Conservation (phyloP, 2,329 filamentous ascomycete genomes). For the Aureobasidium sp. region DNA sequence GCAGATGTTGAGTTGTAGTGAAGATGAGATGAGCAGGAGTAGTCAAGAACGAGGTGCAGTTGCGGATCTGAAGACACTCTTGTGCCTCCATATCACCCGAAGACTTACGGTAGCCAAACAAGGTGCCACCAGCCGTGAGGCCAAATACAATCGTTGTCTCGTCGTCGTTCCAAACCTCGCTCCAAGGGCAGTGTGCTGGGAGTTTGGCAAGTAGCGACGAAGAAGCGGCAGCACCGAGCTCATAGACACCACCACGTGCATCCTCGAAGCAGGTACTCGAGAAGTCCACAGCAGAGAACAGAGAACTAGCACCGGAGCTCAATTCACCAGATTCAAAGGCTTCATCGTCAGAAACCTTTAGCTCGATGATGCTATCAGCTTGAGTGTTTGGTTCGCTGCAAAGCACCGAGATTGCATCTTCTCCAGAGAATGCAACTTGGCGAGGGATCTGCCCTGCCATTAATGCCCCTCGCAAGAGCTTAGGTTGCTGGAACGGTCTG, state of each 20-base stretch:
- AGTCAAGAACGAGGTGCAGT: constrained; percentile 84
- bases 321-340: not conserved
- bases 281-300: constrained; percentile 17
- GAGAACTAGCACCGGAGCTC: not conserved
- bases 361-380: not conserved
- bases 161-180: constrained; percentile 31
- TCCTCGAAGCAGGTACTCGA: constrained; percentile 22
- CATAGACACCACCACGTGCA: constrained; percentile 17
- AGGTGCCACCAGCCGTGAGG: constrained; percentile 65
- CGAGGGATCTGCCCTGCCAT: constrained; percentile 24
- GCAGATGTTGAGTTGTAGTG: constrained; percentile 83
- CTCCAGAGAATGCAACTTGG: constrained; percentile 42
- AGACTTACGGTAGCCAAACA: constrained; percentile 53
- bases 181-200: constrained; percentile 23
- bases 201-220: constrained; percentile 16
- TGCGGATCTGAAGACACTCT: constrained; percentile 65
- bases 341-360: constrained; percentile 4
- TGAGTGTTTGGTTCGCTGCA: constrained; percentile 22
- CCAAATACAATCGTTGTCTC: constrained; percentile 47
- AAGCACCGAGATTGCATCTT: constrained; percentile 32
- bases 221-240: not conserved
- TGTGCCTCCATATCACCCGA: constrained; percentile 36
- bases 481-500: constrained; percentile 40
- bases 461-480: constrained; percentile 23
- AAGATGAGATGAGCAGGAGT: constrained; percentile 80